Conservation (phyloP, 306 rosid species). For the Rosa multiflora region DNA sequence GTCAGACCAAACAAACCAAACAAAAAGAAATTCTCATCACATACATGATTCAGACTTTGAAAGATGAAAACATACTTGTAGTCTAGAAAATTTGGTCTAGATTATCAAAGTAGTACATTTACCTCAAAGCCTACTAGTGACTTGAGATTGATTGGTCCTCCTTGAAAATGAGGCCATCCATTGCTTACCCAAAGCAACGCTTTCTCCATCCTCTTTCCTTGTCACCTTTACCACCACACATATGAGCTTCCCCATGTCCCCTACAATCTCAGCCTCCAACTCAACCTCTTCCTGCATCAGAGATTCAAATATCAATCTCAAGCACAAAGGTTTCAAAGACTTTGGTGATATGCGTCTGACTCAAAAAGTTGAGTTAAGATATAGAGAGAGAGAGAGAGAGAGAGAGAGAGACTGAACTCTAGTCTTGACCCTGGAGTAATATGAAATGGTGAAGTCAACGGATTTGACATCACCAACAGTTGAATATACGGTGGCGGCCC, state of each 20-base stretch:
- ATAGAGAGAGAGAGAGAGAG: neutral
- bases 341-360: neutral
- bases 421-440: conserved; percentile 33
- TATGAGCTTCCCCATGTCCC: conserved; percentile 25
- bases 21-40: neutral
- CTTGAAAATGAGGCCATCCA: conserved; percentile 28
- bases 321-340: neutral
- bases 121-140: conserved; percentile 21
- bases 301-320: neutral
- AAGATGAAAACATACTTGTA: neutral
- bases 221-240: conserved; percentile 37
- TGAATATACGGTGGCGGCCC: conserved; percentile 1
- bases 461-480: neutral
- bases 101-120: neutral
- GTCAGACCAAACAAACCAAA: neutral
- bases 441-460: conserved; percentile 36
- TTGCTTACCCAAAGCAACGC: conserved; percentile 42
- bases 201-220: conserved; percentile 29
- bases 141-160: neutral
- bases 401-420: conserved; percentile 22
- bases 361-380: neutral
- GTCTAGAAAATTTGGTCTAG: neutral
- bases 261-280: conserved; percentile 38
- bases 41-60: neutral
- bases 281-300: conserved; percentile 45